Base-by-base conservation (phyloP, 257 asterid genomes). In the Solanum corneliomulleri region DNA sequence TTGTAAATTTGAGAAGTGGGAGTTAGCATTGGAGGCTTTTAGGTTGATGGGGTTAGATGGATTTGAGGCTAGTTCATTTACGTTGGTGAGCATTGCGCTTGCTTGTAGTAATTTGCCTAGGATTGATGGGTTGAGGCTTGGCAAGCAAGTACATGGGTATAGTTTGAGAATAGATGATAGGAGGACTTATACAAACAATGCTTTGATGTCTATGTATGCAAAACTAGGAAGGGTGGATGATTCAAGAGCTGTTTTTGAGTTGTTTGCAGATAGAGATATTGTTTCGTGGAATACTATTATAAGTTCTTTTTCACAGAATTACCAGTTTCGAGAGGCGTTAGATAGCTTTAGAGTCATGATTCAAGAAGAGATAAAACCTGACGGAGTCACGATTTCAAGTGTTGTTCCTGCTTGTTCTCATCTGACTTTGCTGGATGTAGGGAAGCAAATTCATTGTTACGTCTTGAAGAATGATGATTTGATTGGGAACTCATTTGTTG, bases 261-360 rank as follows among this genome's bases (percentile, higher is more conserved):
- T 84, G 39, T 95, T 91, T 89, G 90, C 89, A 9, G 85, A 91
- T 13, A 91, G 91, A 3, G 95, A 95, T 88, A 88, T 94, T 94
- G 97, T 96, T 89, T 94, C 98, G 27, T 96, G 99, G 99, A 96
- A 96, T 90, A 93, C 98, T 5, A 90, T 96, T 6, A 94, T 95
- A 37, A 93, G 96, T 83, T 78, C 92, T 0, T 89, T 93, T 71
- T 71, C 80, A 7, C 96, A 96, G 85, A 94, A 87, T 86, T 93
- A 87, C 84, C 89, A 87, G 86, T 94, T 91, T 90, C 41, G 82
- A n/a, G 97, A 94, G 89, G 98, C 98, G 4, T 87, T 96, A 89
- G 93, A 89, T 87, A 89, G 82, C 88, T 93, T 96, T 80, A 88
- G 86, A 13, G 69, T 87, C 45, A 94, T 96, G 99, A 92, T 87